These are phyloP conservation scores for Hyaloscypha hepaticicola DNA, from an alignment of 495 filamentous ascomycete species.

Conservation along the genomic window DNA sequence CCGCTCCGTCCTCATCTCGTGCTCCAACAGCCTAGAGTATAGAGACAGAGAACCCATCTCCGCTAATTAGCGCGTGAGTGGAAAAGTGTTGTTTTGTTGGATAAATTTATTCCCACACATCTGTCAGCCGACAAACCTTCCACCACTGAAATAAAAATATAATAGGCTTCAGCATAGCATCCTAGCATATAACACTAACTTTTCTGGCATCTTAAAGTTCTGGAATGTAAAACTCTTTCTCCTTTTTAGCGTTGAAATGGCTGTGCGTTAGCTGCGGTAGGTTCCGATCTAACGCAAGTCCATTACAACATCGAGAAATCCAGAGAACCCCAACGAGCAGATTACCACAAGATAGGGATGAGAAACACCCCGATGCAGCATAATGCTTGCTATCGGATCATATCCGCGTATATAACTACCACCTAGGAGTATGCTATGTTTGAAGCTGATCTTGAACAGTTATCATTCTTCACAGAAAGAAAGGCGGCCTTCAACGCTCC, in stretches of 20 bases:
- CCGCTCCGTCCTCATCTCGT: neutral
- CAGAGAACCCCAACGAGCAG: neutral
- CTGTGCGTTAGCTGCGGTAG: neutral
- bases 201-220: neutral
- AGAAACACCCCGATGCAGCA: neutral
- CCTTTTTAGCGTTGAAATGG: neutral
- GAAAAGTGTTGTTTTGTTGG: neutral
- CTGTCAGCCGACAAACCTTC: neutral
- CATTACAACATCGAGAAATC: neutral
- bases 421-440: neutral
- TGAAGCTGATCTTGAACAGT: neutral
- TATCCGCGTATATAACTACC: neutral
- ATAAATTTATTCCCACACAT: neutral
- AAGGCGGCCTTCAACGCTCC: neutral
- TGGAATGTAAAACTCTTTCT: neutral
- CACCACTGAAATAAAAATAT: conserved; percentile 1
- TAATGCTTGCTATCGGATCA: neutral
- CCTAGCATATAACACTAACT: neutral
- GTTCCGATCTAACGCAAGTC: neutral
- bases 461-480: neutral
- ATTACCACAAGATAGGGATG: neutral
- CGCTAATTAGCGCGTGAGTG: neutral
- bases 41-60: neutral
- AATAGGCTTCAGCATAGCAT: neutral
- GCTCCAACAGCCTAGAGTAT: neutral